Conservation (phyloP, 148 eudicot species). For the Heliosperma pusillum region DNA sequence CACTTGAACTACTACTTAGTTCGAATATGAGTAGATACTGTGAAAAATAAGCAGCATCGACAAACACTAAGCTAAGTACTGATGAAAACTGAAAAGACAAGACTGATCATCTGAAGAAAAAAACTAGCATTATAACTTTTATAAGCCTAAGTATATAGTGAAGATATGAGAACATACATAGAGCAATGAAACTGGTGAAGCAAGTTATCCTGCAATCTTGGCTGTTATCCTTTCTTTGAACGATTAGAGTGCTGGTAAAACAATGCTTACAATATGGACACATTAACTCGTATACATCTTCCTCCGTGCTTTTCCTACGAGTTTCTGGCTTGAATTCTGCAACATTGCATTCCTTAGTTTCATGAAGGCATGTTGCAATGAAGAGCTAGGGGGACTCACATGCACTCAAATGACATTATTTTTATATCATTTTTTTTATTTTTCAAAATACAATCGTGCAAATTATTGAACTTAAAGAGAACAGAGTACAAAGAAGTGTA, state of each 20-base stretch:
- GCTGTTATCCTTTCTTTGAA: constrained; percentile 11
- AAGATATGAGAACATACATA: constrained; percentile 10
- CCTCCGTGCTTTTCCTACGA: constrained; percentile 10
- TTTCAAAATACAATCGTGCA: too few relatives aligned
- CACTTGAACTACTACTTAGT: too few relatives aligned
- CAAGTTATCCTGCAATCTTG: constrained; percentile 12
- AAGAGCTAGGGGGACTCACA: neutral
- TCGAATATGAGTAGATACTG: neutral
- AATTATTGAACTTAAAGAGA: neutral
- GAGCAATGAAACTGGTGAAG: constrained; percentile 6
- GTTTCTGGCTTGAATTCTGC: constrained; percentile 18
- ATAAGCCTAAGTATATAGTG: neutral
- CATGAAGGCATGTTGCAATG: neutral
- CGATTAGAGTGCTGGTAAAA: constrained; percentile 17
- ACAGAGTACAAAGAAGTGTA: neutral
- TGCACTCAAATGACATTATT: neutral
- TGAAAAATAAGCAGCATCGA: neutral
- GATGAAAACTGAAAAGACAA: constrained; percentile 1
- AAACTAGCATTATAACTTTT: neutral
- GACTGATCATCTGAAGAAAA: neutral
- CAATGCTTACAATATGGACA: constrained; percentile 21
- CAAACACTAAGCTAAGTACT: neutral
- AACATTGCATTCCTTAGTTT: neutral
- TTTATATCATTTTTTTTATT: too few relatives aligned
- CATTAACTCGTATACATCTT: constrained; percentile 15